Evolutionary conservation across 2,329 filamentous ascomycete species (phyloP), one percentile per base, ranked within the genome.

Genomic region (Rhynchosporium agropyri): DNA sequence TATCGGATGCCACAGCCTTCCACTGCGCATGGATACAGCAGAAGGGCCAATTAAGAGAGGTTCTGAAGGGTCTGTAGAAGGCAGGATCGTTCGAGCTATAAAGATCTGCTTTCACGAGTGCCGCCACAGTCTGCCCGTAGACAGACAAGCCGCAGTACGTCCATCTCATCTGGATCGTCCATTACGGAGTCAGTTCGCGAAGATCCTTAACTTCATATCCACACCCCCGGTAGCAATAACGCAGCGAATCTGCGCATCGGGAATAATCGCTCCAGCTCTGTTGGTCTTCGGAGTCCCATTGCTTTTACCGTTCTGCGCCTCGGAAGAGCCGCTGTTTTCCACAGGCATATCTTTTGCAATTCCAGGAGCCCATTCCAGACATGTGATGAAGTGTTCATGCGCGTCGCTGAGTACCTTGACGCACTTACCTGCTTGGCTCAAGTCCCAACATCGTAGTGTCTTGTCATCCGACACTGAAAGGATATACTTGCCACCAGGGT

Each of bases 391-490:
- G 73, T 92, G 92, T 3, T 84, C 86, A 74, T 96, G 92, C 0
- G 87, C 87, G 66, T 91, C 90, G 42, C 83, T 81, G 13, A 97
- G 79, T 0, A 86, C 88, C 77, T 94, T 94, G 69, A 97, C 91
- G 71, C 92, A 95, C 72, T 92, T 93, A 45, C 90, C 91, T 74
- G 96, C 92, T 74, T 97, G 93, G 29, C 84, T 84, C 29, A 97
- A 79, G 78, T 98, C 94, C 94, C 94, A 98, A 79, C 93, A 97
- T 59, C 93, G 84, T 64, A 97, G 82, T 4, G 91, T 93, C 79
- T 94, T 96, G 78, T 97, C 94, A 74, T 97, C 94, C n/a, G 89
- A 85, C 26, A 90, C 91, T 3, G 89, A 93, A 7, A 98, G 78
- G 1, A 98, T 82, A 72, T 95, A 97, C 76, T 94, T 96, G 49